Percentiles rank a stretch among this genome's conserved stretches.
These are phyloP conservation scores for Phytophthora niederhauseri DNA, from an alignment of 352 stramenopile genomes.

Conservation along the genomic window DNA sequence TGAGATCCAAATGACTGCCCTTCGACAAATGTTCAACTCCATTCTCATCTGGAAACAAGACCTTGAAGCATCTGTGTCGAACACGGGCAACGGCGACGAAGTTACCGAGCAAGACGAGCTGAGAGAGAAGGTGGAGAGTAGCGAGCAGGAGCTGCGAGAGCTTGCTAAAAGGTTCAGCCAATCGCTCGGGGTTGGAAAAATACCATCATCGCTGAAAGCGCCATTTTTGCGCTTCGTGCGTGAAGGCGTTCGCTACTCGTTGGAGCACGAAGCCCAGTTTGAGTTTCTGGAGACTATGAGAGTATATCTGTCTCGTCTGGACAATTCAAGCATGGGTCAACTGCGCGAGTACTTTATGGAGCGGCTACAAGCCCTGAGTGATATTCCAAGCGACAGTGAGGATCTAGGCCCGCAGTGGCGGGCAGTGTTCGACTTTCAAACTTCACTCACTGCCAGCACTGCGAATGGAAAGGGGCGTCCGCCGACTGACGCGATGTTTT, in stretches of 20 bases:
- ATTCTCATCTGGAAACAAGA: slow-evolving; percentile 75
- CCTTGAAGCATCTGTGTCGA: slow-evolving; percentile 30
- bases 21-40: slow-evolving; percentile 71
- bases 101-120: slow-evolving; percentile 60
- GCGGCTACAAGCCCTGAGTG: slow-evolving; percentile 49
- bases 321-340: slow-evolving; percentile 65
- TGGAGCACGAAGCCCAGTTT: slow-evolving; percentile 66
- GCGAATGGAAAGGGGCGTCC: slow-evolving; percentile 20
- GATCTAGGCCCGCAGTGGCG: slow-evolving; percentile 56
- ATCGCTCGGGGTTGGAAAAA: slow-evolving; percentile 80
- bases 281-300: slow-evolving; percentile 73
- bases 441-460: slow-evolving; percentile 34
- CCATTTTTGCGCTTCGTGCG: slow-evolving; percentile 86
- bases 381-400: slow-evolving; percentile 48
- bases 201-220: slow-evolving; percentile 60
- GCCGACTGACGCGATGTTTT: slow-evolving; percentile 22
- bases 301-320: slow-evolving; percentile 74
- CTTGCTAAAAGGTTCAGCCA: slow-evolving; percentile 84
- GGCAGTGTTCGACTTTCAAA: slow-evolving; percentile 73
- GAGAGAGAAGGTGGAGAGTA: slow-evolving; percentile 54
- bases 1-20: slow-evolving; percentile 88
- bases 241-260: slow-evolving; percentile 77
- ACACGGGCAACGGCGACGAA: slow-evolving; percentile 26
- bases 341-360: slow-evolving; percentile 76
- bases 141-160: slow-evolving; percentile 63